A percentile compares a stretch with the other conserved stretches of the same genome.
phyloP scores from a whole-genome alignment of 2,329 filamentous ascomycete genomes.

The Microascus cirrosus region DNA sequence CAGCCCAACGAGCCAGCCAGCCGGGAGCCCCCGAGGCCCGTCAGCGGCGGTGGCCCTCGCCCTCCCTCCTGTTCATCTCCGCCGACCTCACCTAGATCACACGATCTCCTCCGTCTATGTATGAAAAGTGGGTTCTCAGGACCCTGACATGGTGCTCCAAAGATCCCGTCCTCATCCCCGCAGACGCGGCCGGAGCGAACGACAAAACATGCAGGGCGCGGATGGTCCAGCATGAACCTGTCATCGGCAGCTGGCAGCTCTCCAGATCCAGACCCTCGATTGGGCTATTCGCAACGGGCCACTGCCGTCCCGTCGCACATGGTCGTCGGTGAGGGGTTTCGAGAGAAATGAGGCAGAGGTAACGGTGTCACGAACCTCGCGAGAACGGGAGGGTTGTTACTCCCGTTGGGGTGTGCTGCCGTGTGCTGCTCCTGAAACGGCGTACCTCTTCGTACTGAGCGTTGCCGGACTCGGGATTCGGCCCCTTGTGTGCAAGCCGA shows the following conservation, averaged over 20 bases:
- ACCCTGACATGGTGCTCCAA: background rate
- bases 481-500: background rate
- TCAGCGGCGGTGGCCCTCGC: background rate
- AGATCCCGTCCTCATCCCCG: background rate
- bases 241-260: background rate
- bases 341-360: background rate
- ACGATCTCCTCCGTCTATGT: background rate
- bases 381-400: background rate
- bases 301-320: background rate
- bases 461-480: background rate
- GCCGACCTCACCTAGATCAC: background rate
- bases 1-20: background rate
- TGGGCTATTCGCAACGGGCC: background rate
- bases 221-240: background rate
- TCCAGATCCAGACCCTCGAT: background rate
- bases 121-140: background rate
- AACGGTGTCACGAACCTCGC: background rate
- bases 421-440: conserved; percentile 1
- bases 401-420: background rate
- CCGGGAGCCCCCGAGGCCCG: background rate
- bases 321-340: background rate
- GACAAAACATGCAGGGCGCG: background rate
- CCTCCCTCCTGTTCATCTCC: background rate
- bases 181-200: background rate
- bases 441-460: background rate